These are phyloP conservation scores for Neofusicoccum sp. DNA, from an alignment of 2,329 filamentous ascomycete species.

Conservation along the genomic window DNA sequence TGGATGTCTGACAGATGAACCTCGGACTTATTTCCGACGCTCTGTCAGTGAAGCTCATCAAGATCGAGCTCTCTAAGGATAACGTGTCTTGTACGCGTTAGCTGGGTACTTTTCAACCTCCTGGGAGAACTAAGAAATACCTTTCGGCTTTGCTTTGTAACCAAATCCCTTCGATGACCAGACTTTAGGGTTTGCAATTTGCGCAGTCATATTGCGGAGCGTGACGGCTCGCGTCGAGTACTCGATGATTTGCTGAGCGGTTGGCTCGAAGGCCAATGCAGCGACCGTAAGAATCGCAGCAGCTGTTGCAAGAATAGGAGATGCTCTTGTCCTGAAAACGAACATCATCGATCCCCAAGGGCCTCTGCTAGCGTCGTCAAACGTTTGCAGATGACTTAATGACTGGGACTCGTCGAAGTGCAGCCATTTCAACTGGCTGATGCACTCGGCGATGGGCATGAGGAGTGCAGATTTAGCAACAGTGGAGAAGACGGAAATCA, in stretches of 20 bases:
- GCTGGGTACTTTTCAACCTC: no score
- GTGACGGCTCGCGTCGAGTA: background rate
- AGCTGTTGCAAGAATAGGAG: background rate
- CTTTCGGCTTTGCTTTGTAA: no score
- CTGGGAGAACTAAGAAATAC: no score
- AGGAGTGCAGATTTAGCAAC: conserved; percentile 35
- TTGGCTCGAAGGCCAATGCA: background rate
- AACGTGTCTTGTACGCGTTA: no score
- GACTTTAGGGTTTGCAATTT: background rate
- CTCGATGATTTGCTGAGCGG: background rate
- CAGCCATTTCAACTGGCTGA: conserved; percentile 43
- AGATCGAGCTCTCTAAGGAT: no score
- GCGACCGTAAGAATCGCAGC: background rate
- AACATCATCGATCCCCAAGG: conserved; percentile 1
- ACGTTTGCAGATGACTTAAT: conserved; percentile 31
- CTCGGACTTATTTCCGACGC: no score
- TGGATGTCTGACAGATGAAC: background rate
- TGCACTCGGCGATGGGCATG: conserved; percentile 33
- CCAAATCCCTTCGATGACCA: no score
- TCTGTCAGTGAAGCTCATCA: no score
- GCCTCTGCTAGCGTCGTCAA: conserved; percentile 33
- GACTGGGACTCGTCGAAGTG: conserved; percentile 27
- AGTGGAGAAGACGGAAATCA: conserved; percentile 39
- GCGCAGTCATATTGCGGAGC: background rate
- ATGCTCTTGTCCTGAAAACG: background rate